phyloP scores from a whole-genome alignment of 768 basidiomycete genomes.

The Cystofilobasidium macerans region DNA sequence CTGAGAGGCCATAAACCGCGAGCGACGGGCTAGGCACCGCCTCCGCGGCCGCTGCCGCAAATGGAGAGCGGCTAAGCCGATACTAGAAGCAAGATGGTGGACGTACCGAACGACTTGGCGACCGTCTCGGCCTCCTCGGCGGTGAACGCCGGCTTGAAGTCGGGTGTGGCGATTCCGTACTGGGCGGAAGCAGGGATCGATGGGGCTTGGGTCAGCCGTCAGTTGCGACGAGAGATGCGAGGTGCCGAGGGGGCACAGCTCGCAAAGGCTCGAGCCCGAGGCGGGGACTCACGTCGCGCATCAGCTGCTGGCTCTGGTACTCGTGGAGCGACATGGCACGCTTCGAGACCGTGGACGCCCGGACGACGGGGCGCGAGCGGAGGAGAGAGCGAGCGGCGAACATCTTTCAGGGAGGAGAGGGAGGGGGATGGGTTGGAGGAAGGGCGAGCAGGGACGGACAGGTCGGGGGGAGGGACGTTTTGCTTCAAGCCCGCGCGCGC shows the following conservation, averaged over 20 bases:
- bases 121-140: conserved; percentile 81
- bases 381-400: conserved; percentile 21
- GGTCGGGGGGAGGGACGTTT: not conserved
- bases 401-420: not conserved
- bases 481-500: not conserved
- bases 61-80: not conserved
- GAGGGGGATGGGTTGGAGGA: too few relatives aligned
- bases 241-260: too few relatives aligned
- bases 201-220: not conserved
- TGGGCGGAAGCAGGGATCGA: conserved; percentile 36
- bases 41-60: too few relatives aligned
- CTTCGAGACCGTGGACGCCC: not conserved
- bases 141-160: conserved; percentile 73
- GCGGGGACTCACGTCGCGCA: conserved; percentile 64
- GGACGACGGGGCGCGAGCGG: conserved; percentile 1
- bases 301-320: conserved; percentile 87
- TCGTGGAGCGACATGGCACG: conserved; percentile 95
- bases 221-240: too few relatives aligned
- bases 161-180: conserved; percentile 94
- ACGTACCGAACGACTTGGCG: conserved; percentile 73
- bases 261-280: too few relatives aligned
- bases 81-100: not conserved
- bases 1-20: too few relatives aligned
- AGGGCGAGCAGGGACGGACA: not conserved
- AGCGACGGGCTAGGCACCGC: too few relatives aligned